A percentile compares a stretch with the other conserved stretches of the same genome.
These are phyloP conservation scores for Clathrospora elynae DNA, from an alignment of 2,329 filamentous ascomycete genomes.

Conservation along the genomic window DNA sequence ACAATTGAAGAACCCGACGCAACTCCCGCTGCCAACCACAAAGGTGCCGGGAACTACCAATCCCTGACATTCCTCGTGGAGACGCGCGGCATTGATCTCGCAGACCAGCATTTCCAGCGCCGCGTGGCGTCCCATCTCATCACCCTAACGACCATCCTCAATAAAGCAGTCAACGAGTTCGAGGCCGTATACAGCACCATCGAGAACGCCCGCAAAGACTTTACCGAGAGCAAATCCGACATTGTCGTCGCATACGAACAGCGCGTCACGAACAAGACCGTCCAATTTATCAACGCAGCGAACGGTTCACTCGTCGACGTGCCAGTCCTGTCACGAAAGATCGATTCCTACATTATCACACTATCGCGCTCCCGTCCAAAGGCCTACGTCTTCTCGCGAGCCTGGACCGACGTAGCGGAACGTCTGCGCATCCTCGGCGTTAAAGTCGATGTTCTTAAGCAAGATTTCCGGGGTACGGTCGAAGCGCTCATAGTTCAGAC, in stretches of 20 bases:
- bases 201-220: constrained; percentile 23
- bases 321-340: constrained; percentile 8
- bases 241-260: constrained; percentile 27
- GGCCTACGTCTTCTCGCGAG: constrained; percentile 33
- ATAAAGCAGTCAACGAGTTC: constrained; percentile 30
- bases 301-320: constrained; percentile 23
- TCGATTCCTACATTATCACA: constrained; percentile 21
- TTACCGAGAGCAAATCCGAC: constrained; percentile 21
- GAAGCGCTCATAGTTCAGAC: constrained; percentile 27
- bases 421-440: constrained; percentile 29
- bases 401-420: constrained; percentile 25
- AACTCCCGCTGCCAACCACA: constrained; percentile 34
- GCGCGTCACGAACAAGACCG: constrained; percentile 18
- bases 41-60: constrained; percentile 35
- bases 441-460: constrained; percentile 24
- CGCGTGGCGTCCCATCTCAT: constrained; percentile 30
- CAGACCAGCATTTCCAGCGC: constrained; percentile 36
- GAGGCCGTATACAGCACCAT: constrained; percentile 25
- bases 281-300: constrained; percentile 13
- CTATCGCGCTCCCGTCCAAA: constrained; percentile 24
- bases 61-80: constrained; percentile 35
- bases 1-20: constrained; percentile 32
- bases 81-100: constrained; percentile 33
- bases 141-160: constrained; percentile 30
- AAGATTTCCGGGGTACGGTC: constrained; percentile 23